Percentiles rank a stretch among this genome's conserved stretches.
Conservation (phyloP, 495 filamentous ascomycete species). For the Aspergillus panamensis region DNA sequence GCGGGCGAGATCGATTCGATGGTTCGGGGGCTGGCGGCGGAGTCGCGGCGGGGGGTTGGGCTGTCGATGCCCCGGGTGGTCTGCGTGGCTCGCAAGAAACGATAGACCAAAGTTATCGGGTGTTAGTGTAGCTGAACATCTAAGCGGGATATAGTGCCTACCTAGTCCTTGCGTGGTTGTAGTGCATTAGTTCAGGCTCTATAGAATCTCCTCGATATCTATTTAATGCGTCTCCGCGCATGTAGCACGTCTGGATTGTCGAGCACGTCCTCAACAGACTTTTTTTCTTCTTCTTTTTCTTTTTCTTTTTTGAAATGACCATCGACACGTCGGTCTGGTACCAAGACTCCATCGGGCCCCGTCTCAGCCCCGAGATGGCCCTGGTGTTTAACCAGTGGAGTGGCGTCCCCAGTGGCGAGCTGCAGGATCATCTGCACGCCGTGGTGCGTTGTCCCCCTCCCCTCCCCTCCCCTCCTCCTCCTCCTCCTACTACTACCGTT, state of each 20-base stretch:
- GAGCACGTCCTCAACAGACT: too few relatives aligned
- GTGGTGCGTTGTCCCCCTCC: slow-evolving; percentile 12
- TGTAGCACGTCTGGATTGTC: too few relatives aligned
- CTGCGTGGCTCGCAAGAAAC: slow-evolving; percentile 4
- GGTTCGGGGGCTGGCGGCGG: background rate
- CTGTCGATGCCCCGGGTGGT: slow-evolving; percentile 9
- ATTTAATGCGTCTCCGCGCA: too few relatives aligned
- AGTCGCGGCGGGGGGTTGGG: background rate
- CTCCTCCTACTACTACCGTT: too few relatives aligned
- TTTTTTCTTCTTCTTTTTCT: too few relatives aligned
- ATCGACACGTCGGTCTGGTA: slow-evolving; percentile 13
- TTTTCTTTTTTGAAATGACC: background rate
- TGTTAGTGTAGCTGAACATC: too few relatives aligned
- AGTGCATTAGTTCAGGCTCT: too few relatives aligned
- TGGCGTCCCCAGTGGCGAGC: slow-evolving; percentile 1
- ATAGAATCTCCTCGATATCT: too few relatives aligned
- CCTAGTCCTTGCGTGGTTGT: too few relatives aligned
- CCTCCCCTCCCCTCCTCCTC: too few relatives aligned
- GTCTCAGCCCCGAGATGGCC: background rate
- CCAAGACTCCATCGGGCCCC: slow-evolving; percentile 5
- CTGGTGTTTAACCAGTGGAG: slow-evolving; percentile 1
- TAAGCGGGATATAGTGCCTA: too few relatives aligned
- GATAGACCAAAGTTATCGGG: too few relatives aligned
- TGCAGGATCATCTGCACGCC: slow-evolving; percentile 5
- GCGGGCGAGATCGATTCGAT: background rate